These are phyloP conservation scores for Backusella circina DNA, from an alignment of 192 early-diverging fungal genomes.

Conservation along the genomic window DNA sequence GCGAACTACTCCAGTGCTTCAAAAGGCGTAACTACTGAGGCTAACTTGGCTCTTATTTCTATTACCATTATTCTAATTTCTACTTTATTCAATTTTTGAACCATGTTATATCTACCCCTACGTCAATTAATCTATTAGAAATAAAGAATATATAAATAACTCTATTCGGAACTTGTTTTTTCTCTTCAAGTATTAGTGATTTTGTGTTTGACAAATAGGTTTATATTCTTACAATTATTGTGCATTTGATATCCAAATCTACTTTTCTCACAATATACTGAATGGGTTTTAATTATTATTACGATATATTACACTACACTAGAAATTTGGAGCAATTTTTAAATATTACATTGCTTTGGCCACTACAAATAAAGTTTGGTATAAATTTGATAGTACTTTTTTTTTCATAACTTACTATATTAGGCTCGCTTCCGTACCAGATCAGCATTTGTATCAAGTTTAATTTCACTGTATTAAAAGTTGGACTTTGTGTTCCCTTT, in stretches of 20 bases:
- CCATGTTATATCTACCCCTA: neutral
- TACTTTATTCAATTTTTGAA: neutral
- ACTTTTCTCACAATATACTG: neutral
- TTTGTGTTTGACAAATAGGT: neutral
- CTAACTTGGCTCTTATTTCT: neutral
- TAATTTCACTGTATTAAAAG: neutral
- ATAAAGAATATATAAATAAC: neutral
- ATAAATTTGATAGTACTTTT: neutral
- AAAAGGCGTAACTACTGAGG: neutral
- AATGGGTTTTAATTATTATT: neutral
- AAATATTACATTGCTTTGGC: neutral
- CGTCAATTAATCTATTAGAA: neutral
- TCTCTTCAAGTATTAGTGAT: neutral
- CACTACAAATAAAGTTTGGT: constrained; percentile 1
- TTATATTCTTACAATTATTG: neutral
- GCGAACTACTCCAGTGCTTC: neutral
- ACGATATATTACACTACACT: neutral
- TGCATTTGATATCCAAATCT: neutral
- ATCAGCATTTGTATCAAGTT: neutral
- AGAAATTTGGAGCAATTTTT: neutral
- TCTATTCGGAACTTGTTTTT: neutral
- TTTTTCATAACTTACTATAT: neutral
- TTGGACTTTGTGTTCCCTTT: neutral
- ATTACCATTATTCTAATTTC: neutral
- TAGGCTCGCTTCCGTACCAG: neutral